Percentiles rank a stretch among this genome's conserved stretches.
Evolutionary conservation across 768 basidiomycete species (phyloP).

Genomic region (Kwoniella bestiolae): DNA sequence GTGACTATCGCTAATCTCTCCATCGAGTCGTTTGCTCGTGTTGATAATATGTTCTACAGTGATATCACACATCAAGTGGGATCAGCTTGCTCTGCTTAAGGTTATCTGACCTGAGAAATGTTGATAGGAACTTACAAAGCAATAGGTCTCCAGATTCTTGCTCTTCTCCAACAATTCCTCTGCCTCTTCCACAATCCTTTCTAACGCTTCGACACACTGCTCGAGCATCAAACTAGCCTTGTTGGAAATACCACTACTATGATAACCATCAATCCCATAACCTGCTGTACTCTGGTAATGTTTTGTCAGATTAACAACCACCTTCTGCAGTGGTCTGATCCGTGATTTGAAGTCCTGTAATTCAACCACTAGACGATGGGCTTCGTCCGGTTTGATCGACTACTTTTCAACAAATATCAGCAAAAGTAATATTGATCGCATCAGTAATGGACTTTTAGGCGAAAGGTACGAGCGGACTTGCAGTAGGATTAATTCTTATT

Average conservation of each 20-base stretch:
- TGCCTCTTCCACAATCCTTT: not conserved
- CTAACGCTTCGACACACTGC: not conserved
- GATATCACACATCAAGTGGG: too few species aligned
- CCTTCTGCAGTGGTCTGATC: not conserved
- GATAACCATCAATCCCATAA: too few species aligned
- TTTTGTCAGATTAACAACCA: not conserved
- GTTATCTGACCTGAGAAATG: too few species aligned
- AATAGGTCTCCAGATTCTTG: not conserved
- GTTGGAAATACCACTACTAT: too few species aligned
- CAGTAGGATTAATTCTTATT: not conserved
- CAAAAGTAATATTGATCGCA: too few species aligned
- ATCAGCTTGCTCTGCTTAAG: too few species aligned
- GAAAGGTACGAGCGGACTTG: too few species aligned
- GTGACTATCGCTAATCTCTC: conserved; percentile 7
- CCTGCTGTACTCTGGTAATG: too few species aligned
- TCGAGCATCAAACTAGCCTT: not conserved
- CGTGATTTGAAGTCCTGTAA: conserved; percentile 6
- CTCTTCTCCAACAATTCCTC: not conserved
- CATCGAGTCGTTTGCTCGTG: conserved; percentile 10
- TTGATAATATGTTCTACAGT: conserved; percentile 9
- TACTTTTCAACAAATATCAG: not conserved
- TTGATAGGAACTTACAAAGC: not conserved
- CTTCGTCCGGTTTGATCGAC: not conserved
- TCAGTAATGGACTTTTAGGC: too few species aligned
- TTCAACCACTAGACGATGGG: not conserved